These are phyloP conservation scores for Lasiodiplodia sp. DNA, from an alignment of 2,329 filamentous ascomycete genomes.

Conservation along the genomic window DNA sequence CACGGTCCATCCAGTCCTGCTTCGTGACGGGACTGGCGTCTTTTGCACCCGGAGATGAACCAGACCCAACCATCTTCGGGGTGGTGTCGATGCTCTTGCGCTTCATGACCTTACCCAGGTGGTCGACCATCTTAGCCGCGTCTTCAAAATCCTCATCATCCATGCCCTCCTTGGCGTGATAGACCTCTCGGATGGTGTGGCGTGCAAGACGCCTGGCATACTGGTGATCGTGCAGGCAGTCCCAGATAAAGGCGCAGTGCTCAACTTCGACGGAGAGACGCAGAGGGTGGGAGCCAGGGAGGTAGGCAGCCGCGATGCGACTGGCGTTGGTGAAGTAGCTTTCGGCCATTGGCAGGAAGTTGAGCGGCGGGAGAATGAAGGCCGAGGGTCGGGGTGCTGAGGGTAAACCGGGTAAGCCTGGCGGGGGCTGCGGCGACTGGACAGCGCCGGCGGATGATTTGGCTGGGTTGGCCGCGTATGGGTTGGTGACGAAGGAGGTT, in stretches of 20 bases:
- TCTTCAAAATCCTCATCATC: conserved; percentile 95
- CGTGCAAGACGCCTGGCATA: conserved; percentile 79
- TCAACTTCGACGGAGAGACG: conserved; percentile 90
- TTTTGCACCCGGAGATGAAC: conserved; percentile 1
- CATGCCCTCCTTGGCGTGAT: conserved; percentile 89
- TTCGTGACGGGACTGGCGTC: conserved; percentile 11
- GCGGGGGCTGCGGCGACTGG: conserved; percentile 37
- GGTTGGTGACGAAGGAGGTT: conserved; percentile 60
- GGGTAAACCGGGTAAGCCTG: conserved; percentile 44
- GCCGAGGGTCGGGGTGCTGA: conserved; percentile 59
- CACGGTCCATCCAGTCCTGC: conserved; percentile 25
- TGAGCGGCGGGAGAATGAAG: conserved; percentile 78
- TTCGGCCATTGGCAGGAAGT: conserved; percentile 85
- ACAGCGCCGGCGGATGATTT: conserved; percentile 36
- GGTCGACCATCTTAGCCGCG: conserved; percentile 84
- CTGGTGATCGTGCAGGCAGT: conserved; percentile 84
- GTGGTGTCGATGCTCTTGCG: conserved; percentile 51
- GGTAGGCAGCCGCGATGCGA: conserved; percentile 73
- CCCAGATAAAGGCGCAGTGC: conserved; percentile 90
- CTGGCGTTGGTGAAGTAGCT: conserved; percentile 82
- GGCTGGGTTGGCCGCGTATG: conserved; percentile 51
- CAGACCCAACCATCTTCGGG: conserved; percentile 13
- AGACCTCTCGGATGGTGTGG: conserved; percentile 86
- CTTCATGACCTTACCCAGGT: conserved; percentile 88
- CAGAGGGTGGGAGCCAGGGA: conserved; percentile 89